Conservation (phyloP, 2,329 filamentous ascomycete genomes). For the Fusarium caatingaense region DNA sequence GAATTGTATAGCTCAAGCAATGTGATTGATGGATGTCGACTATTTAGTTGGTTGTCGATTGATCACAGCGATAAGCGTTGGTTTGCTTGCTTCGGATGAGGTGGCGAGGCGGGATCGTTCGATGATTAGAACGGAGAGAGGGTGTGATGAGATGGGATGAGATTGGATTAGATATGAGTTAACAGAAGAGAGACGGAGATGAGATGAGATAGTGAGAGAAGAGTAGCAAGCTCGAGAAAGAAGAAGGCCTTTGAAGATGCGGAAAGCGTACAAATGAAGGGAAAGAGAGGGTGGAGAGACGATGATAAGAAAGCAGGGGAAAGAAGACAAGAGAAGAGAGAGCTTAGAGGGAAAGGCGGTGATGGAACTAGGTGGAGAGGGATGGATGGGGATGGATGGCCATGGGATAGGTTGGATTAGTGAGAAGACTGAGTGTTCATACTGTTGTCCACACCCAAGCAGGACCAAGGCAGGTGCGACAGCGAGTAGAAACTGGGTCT, state of each 20-base stretch:
- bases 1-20: conserved; percentile 33
- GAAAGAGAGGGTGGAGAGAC: conserved; percentile 49
- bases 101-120: conserved; percentile 44
- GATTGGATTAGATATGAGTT: conserved; percentile 32
- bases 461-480: conserved; percentile 25
- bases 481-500: conserved; percentile 28
- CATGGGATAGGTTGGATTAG: conserved; percentile 44
- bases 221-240: conserved; percentile 52
- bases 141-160: conserved; percentile 14
- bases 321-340: conserved; percentile 50
- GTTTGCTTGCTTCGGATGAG: conserved; percentile 40
- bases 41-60: conserved; percentile 19
- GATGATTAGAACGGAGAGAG: conserved; percentile 34
- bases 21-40: conserved; percentile 29
- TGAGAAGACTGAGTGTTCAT: conserved; percentile 43
- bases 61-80: conserved; percentile 41
- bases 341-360: conserved; percentile 51
- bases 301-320: conserved; percentile 50
- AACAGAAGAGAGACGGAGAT: conserved; percentile 37
- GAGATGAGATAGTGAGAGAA: conserved; percentile 38
- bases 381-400: conserved; percentile 51
- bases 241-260: conserved; percentile 51
- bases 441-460: conserved; percentile 21
- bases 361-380: conserved; percentile 51
- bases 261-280: conserved; percentile 49